Evolutionary conservation across 768 basidiomycete species (phyloP), one percentile per base, ranked within the genome.

Genomic region (Gelatoporia subvermispora): DNA sequence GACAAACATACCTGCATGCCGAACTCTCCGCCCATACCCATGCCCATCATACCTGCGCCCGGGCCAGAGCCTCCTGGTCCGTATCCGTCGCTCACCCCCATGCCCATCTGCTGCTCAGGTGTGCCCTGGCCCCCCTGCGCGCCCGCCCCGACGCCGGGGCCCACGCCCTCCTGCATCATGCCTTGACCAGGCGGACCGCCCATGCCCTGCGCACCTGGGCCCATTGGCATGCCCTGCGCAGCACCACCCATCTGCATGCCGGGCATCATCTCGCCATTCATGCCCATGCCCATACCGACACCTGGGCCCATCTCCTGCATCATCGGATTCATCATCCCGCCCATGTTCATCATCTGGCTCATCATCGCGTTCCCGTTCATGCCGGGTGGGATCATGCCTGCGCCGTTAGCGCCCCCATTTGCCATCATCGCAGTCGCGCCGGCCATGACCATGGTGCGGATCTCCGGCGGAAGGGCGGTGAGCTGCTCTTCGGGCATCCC

Each of bases 391-490:
- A 66, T 63, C 64, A 65, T 64, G 50, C 64, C 67, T 37, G 55
- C 68, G 44, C 66, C 56, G 31, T 62, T 77, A 4, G 75, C 68
- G 51, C 57, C 75, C n/a, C 71, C 81, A 50, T 75, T 75, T 48
- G 77, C 77, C 86, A 88, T 85, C 78, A 89, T 82, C 8, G 84
- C 78, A 18, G 80, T 81, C 52, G 87, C 81, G 16, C 86, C 84
- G 8, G 87, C 84, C 81, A 92, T 87, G 45, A 91, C 85, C 86
- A 91, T 91, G 51, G 84, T 82, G 35, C 88, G 84, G 48, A 91
- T 74, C 50, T 93, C 90, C 1, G 84, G 81, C 8, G 88, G 90
- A 35, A 93, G 76, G 28, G 80, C 81, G 23, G 81, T 73, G 35
- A 89, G 73, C 61, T 87, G 88, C 45, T 88, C 88, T 65, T 92